Evolutionary conservation across 306 rosid genomes (phyloP), one percentile per base, ranked within the genome.

Genomic region (Prosopis cineraria): DNA sequence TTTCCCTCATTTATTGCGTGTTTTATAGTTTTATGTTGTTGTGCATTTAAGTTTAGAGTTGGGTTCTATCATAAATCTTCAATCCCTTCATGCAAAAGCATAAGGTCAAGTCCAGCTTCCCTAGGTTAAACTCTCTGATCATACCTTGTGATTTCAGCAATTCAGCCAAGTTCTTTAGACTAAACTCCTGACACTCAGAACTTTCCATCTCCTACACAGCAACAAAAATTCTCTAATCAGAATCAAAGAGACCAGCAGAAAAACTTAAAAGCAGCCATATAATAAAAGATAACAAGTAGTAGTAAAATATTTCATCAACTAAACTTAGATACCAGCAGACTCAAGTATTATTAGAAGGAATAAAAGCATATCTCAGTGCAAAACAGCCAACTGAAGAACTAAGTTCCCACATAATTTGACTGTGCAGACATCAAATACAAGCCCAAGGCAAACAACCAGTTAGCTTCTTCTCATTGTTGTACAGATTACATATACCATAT

Each of bases 71-170:
- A n/a, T 24, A 37, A 70, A 12, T 50, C n/a, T 58, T 44, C 71
- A 56, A 44, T 19, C 11, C 44, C 43, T 69, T n/a, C 36, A 10
- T 31, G 45, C 1, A 34, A 33, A 0, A 43, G 13, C 37, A 1
- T 9, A 68, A 36, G 68, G 68, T 70, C 39, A 74, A 73, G 48
- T 52, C 24, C 47, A 86, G 30, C 84, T 73, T 73, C 75, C 59
- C 39, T 39, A 80, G 81, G 80, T 80, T 39, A 59, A 55, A 47
- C 47, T 55, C 70, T 48, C 73, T 71, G 33, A 56, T 83, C 80
- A 43, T 90, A 94, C 98, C 98, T 83, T 82, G 90, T 43, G 92
- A 77, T 81, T 94, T 94, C 36, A 94, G 87, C 5, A 88, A 86
- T 82, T 92, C 98, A 13, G 98, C 93, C 86, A 94, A 83, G 81